phyloP scores from a whole-genome alignment of 2,329 filamentous ascomycete genomes.

The Colletotrichum zoysiae region DNA sequence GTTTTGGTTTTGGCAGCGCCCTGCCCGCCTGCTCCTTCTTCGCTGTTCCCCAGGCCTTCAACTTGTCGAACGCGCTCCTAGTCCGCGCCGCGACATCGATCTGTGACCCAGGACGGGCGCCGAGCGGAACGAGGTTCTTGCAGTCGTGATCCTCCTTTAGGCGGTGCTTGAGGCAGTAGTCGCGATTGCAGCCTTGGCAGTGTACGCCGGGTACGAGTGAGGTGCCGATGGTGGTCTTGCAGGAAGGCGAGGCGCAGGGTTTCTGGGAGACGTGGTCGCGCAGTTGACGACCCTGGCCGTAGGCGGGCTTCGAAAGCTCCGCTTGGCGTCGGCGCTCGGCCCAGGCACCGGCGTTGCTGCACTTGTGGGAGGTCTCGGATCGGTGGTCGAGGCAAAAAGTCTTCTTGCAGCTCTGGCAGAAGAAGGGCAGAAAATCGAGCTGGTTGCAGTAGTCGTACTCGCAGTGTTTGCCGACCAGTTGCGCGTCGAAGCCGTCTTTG shows the following conservation, averaged over 20 bases:
- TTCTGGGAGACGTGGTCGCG: slow-evolving; percentile 70
- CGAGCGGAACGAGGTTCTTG: slow-evolving; percentile 74
- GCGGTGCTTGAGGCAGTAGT: slow-evolving; percentile 84
- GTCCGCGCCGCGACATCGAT: slow-evolving; percentile 73
- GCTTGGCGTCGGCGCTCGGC: slow-evolving; percentile 68
- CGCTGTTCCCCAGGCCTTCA: slow-evolving; percentile 83
- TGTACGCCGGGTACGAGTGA: slow-evolving; percentile 76
- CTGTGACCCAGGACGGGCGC: slow-evolving; percentile 59
- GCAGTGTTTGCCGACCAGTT: slow-evolving; percentile 91
- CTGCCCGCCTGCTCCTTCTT: slow-evolving; percentile 75
- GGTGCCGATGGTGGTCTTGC: slow-evolving; percentile 80
- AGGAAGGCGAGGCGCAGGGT: slow-evolving; percentile 74
- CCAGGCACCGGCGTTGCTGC: slow-evolving; percentile 71
- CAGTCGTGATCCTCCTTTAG: slow-evolving; percentile 88
- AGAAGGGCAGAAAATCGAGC: slow-evolving; percentile 95
- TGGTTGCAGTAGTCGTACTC: slow-evolving; percentile 92
- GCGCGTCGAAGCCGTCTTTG: slow-evolving; percentile 75
- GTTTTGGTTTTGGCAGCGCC: slow-evolving; percentile 72
- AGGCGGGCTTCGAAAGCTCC: slow-evolving; percentile 65
- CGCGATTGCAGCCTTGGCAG: slow-evolving; percentile 77
- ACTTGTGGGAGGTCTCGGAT: slow-evolving; percentile 83
- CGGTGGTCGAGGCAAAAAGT: slow-evolving; percentile 97
- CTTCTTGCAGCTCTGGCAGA: slow-evolving; percentile 86
- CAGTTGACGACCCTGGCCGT: slow-evolving; percentile 67
- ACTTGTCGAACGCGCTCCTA: slow-evolving; percentile 78